Percentiles rank a stretch among this genome's conserved stretches.
phyloP scores from a whole-genome alignment of 805 yeast genomes.

The Schizosaccharomyces octosporus region DNA sequence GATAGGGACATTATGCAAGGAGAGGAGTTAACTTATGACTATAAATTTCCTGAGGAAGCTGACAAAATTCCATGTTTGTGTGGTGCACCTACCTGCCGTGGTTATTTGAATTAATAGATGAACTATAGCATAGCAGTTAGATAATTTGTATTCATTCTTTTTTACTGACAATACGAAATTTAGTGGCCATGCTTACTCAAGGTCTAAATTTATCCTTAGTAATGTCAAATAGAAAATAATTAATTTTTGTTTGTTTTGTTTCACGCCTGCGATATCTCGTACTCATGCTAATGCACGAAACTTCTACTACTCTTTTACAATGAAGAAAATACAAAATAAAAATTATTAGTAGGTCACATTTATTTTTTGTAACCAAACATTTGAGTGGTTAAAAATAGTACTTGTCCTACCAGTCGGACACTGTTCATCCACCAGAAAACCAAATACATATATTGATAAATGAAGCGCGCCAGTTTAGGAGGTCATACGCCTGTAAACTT shows the following conservation, averaged over 20 bases:
- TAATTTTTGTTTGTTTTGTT: not conserved
- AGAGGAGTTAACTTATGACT: conserved; percentile 52
- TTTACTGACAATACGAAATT: too few species aligned
- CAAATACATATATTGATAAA: not conserved
- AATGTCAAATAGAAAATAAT: not conserved
- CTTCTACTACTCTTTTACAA: too few species aligned
- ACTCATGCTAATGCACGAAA: too few species aligned
- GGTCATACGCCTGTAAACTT: not conserved
- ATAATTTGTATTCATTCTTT: too few species aligned
- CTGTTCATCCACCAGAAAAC: not conserved
- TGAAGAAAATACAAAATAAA: too few species aligned
- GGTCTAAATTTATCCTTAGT: too few species aligned
- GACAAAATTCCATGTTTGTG: conserved; percentile 42
- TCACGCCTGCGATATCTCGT: not conserved
- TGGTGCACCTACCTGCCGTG: conserved; percentile 88
- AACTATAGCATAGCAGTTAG: not conserved
- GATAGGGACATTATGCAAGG: conserved; percentile 41
- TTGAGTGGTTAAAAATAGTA: too few species aligned
- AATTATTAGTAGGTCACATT: too few species aligned
- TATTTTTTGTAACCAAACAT: too few species aligned
- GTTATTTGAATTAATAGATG: conserved; percentile 39
- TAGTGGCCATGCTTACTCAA: too few species aligned
- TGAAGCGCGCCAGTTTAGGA: not conserved
- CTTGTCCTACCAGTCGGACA: not conserved
- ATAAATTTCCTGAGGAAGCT: conserved; percentile 5